Evolutionary conservation across 805 yeast genomes (phyloP).

Genomic region (Ogataea paradorogensis): DNA sequence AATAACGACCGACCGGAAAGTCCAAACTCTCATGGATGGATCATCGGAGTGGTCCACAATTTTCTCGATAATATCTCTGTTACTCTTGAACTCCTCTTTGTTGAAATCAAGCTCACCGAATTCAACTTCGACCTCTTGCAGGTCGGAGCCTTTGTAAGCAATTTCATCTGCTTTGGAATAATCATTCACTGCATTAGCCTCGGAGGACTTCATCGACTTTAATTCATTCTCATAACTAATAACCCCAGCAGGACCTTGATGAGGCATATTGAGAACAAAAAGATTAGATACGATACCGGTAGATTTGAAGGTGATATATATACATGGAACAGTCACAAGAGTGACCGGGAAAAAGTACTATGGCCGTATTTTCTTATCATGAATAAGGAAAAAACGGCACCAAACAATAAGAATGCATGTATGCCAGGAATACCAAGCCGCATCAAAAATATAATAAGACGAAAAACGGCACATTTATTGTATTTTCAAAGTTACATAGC

Average conservation of each 20-base stretch:
- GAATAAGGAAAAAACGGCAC: constrained; percentile 9
- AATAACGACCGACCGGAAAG: constrained; percentile 34
- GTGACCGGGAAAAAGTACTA: neutral
- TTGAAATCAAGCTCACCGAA: constrained; percentile 15
- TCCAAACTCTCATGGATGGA: constrained; percentile 37
- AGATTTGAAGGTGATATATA: neutral
- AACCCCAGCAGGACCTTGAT: constrained; percentile 6
- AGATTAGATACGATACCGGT: neutral
- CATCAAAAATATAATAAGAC: neutral
- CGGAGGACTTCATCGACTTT: constrained; percentile 10
- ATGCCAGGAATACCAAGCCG: constrained; percentile 4
- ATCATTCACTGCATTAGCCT: neutral
- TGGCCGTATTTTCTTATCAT: constrained; percentile 7
- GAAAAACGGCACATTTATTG: constrained; percentile 5
- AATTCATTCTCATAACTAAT: constrained; percentile 11
- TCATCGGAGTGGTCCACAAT: constrained; percentile 35
- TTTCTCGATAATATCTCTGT: constrained; percentile 23
- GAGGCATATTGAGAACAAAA: constrained; percentile 12
- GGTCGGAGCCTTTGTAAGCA: constrained; percentile 5
- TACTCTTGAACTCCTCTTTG: constrained; percentile 14
- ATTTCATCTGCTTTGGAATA: neutral
- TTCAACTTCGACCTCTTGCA: constrained; percentile 15
- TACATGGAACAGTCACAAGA: neutral
- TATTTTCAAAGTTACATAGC: neutral
- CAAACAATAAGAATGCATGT: neutral